These are phyloP conservation scores for Hansfordia pulvinata DNA, from an alignment of 2,329 filamentous ascomycete species.

Conservation along the genomic window DNA sequence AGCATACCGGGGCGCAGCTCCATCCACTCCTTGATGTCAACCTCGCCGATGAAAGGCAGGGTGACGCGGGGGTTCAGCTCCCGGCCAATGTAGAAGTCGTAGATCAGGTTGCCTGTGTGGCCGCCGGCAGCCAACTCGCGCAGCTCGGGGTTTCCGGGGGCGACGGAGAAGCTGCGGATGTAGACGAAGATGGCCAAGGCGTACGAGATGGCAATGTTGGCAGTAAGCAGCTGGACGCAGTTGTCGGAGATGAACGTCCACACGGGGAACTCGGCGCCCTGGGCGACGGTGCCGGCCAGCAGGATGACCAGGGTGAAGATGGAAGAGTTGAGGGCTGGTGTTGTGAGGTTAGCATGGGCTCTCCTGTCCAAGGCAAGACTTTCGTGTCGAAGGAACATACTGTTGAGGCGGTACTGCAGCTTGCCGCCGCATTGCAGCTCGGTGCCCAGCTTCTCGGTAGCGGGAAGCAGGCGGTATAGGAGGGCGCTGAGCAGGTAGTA, in stretches of 20 bases:
- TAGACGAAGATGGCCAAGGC: slow-evolving; percentile 68
- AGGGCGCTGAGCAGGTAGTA: slow-evolving; percentile 70
- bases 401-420: slow-evolving; percentile 73
- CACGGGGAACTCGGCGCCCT: slow-evolving; percentile 71
- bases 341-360: slow-evolving; percentile 7
- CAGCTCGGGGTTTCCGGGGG: slow-evolving; percentile 54
- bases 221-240: slow-evolving; percentile 72
- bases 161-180: slow-evolving; percentile 67
- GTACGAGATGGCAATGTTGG: slow-evolving; percentile 67
- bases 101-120: slow-evolving; percentile 70
- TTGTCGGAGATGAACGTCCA: slow-evolving; percentile 94
- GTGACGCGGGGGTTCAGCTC: slow-evolving; percentile 83
- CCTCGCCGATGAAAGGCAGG: slow-evolving; percentile 65
- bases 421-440: slow-evolving; percentile 56
- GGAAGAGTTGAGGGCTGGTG: slow-evolving; percentile 59
- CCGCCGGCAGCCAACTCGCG: slow-evolving; percentile 76
- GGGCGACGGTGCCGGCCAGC: slow-evolving; percentile 58
- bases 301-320: slow-evolving; percentile 58
- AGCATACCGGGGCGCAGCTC: slow-evolving; percentile 88
- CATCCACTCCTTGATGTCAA: slow-evolving; percentile 83
- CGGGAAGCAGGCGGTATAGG: slow-evolving; percentile 67
- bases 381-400: slow-evolving; percentile 24
- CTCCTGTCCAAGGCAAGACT: neutral
- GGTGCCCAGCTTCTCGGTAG: slow-evolving; percentile 55
- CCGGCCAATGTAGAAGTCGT: slow-evolving; percentile 94